These are phyloP conservation scores for Phytophthora agathidicida DNA, from an alignment of 352 stramenopile species.

Conservation along the genomic window DNA sequence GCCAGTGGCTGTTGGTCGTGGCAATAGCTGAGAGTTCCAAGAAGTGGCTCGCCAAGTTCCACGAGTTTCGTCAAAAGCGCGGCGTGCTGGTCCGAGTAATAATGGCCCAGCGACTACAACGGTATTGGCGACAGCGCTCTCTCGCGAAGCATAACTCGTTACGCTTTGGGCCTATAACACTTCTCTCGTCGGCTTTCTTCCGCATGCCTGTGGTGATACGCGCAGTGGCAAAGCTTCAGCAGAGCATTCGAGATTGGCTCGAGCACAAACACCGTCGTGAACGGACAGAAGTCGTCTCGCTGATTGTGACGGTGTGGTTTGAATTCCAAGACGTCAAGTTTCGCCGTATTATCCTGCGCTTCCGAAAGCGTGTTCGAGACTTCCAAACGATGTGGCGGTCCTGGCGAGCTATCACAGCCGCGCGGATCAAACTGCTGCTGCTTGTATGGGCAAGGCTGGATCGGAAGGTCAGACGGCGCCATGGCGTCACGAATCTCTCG, in stretches of 20 bases:
- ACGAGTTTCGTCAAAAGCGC: constrained; percentile 47
- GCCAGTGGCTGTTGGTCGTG: constrained; percentile 64
- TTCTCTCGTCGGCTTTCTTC: constrained; percentile 49
- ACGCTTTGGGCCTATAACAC: constrained; percentile 21
- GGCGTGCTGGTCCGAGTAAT: constrained; percentile 38
- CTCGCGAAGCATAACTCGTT: constrained; percentile 32
- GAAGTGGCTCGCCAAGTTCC: constrained; percentile 51
- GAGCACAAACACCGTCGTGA: constrained; percentile 25
- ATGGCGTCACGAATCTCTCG: constrained; percentile 34
- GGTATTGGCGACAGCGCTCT: constrained; percentile 51
- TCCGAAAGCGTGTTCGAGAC: constrained; percentile 72
- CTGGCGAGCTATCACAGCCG: constrained; percentile 76
- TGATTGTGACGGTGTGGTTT: constrained; percentile 79
- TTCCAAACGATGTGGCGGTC: constrained; percentile 80
- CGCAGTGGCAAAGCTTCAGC: constrained; percentile 49
- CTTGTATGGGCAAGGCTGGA: constrained; percentile 73
- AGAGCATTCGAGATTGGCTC: constrained; percentile 50
- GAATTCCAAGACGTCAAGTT: constrained; percentile 89
- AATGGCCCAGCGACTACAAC: constrained; percentile 66
- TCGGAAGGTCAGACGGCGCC: constrained; percentile 53
- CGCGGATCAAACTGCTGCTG: constrained; percentile 72
- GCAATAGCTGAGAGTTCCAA: constrained; percentile 39
- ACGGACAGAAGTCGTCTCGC: constrained; percentile 30
- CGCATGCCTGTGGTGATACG: constrained; percentile 57
- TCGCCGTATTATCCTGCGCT: constrained; percentile 75